phyloP scores from a whole-genome alignment of 2,329 filamentous ascomycete genomes.

The Colletotrichum chlorophyti region DNA sequence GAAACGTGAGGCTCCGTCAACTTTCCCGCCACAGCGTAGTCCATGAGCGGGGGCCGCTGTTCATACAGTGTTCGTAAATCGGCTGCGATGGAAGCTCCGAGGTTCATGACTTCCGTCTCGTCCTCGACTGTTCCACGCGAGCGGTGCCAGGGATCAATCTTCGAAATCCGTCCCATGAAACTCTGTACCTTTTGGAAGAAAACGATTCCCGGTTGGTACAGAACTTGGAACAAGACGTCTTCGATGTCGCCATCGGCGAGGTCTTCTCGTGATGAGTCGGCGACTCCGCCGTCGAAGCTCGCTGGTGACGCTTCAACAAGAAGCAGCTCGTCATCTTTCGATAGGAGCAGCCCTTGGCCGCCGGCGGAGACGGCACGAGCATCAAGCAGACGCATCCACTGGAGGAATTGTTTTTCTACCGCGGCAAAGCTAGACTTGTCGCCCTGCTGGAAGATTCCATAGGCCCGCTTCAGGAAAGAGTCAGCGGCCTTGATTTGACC shows the following conservation, averaged over 20 bases:
- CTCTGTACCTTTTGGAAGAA: constrained; percentile 66
- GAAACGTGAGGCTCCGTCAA: constrained; percentile 56
- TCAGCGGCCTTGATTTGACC: constrained; percentile 53
- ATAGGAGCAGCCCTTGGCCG: constrained; percentile 60
- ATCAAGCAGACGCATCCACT: constrained; percentile 62
- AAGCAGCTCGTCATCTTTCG: constrained; percentile 53
- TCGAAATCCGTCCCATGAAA: constrained; percentile 63
- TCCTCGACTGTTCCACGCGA: constrained; percentile 62
- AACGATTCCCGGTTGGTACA: constrained; percentile 61
- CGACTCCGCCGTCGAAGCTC: constrained; percentile 42
- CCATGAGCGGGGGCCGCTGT: constrained; percentile 59
- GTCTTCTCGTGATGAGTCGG: constrained; percentile 29
- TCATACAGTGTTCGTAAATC: constrained; percentile 59
- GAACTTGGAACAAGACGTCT: constrained; percentile 59
- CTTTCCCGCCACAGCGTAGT: constrained; percentile 60
- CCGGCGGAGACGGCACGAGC: constrained; percentile 62
- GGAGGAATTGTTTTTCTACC: constrained; percentile 55
- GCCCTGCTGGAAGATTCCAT: constrained; percentile 51
- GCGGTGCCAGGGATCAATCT: constrained; percentile 63
- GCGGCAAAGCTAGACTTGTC: constrained; percentile 43
- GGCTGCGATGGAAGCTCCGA: constrained; percentile 55
- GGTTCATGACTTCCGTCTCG: constrained; percentile 64
- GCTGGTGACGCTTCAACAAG: constrained; percentile 52
- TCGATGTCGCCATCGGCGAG: constrained; percentile 46
- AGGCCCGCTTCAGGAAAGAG: constrained; percentile 55